Conservation (phyloP, 108 stramenopile genomes). For the Hondaea fermentalgiana region DNA sequence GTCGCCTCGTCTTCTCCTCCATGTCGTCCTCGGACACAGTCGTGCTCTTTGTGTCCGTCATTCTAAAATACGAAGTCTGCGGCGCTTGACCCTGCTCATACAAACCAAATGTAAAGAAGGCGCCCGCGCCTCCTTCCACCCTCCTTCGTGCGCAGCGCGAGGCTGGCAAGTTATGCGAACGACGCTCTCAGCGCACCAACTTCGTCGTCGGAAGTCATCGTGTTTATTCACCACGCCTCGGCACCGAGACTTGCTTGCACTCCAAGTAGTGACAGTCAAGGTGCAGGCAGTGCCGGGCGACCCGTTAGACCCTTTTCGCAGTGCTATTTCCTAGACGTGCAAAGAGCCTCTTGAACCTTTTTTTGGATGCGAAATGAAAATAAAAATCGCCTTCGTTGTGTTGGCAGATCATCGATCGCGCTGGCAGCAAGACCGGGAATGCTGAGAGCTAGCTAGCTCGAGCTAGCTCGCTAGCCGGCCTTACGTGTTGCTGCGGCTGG, state of each 20-base stretch:
- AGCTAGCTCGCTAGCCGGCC: too few relatives aligned
- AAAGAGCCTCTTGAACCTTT: not conserved
- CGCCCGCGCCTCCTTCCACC: too few relatives aligned
- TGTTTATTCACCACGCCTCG: not conserved
- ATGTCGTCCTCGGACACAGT: not conserved
- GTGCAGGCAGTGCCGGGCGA: not conserved
- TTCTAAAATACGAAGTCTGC: too few relatives aligned
- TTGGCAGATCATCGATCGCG: not conserved
- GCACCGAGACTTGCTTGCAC: not conserved
- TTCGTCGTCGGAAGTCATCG: not conserved
- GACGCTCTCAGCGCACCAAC: too few relatives aligned
- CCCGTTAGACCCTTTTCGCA: not conserved
- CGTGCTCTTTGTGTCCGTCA: too few relatives aligned
- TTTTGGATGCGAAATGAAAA: not conserved
- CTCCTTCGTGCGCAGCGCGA: too few relatives aligned
- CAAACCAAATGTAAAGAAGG: too few relatives aligned
- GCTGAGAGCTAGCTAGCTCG: not conserved
- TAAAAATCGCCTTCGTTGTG: not conserved
- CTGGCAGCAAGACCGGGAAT: not conserved
- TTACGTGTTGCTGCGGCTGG: too few relatives aligned
- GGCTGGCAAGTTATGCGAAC: too few relatives aligned
- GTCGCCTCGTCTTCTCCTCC: not conserved
- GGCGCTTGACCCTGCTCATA: too few relatives aligned
- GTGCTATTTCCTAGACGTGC: too few relatives aligned
- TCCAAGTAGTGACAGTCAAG: not conserved